Evolutionary conservation across 2,329 filamentous ascomycete genomes (phyloP).

Genomic region (Sodiomyces alkalinus): DNA sequence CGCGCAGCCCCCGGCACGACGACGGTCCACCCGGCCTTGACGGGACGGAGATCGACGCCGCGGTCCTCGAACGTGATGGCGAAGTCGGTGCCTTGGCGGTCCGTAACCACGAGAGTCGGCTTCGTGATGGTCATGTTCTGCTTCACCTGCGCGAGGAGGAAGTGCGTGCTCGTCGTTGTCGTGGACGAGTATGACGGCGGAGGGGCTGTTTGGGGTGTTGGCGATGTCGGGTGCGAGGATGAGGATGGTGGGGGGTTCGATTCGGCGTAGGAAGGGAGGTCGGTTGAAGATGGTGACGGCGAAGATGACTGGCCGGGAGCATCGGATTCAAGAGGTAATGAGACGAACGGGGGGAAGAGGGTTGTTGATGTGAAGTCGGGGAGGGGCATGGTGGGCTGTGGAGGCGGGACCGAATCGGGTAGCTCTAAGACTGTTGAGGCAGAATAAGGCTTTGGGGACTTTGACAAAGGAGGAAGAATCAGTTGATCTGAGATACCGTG

Average conservation of each 20-base stretch:
- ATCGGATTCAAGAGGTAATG: conserved; percentile 11
- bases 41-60: conserved; percentile 18
- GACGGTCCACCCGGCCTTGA: conserved; percentile 23
- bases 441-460: no score
- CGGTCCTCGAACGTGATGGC: conserved; percentile 29
- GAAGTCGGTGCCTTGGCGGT: conserved; percentile 23
- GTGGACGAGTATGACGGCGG: conserved; percentile 1
- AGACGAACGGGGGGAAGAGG: conserved; percentile 19
- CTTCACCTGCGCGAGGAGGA: conserved; percentile 28
- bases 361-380: conserved; percentile 17
- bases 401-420: no score
- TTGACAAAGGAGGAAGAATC: conserved; percentile 1
- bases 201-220: conserved; percentile 1
- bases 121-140: conserved; percentile 33
- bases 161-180: conserved; percentile 9
- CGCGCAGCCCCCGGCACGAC: conserved; percentile 20
- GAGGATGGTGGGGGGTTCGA: background rate
- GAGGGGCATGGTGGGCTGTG: conserved; percentile 8
- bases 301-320: conserved; percentile 4
- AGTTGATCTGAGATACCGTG: no score
- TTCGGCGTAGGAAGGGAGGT: conserved; percentile 1
- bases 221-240: conserved; percentile 1
- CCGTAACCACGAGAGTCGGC: conserved; percentile 29
- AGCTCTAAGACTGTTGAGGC: no score
- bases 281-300: conserved; percentile 2